Percentiles rank a stretch among this genome's conserved stretches.
Evolutionary conservation across 1,139 yeast species (phyloP).

Genomic region (Diutina mesorugosa): DNA sequence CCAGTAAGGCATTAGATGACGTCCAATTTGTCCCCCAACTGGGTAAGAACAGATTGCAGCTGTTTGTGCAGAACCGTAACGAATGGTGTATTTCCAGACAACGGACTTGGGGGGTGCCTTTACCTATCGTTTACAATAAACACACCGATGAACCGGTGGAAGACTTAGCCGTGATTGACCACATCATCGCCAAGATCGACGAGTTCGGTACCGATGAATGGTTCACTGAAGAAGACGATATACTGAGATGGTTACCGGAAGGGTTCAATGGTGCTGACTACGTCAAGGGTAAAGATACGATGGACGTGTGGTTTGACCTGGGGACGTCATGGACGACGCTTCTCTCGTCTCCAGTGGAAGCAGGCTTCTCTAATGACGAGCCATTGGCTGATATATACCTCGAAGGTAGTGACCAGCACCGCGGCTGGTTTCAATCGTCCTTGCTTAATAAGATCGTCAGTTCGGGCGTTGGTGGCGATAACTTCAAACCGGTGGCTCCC

Average conservation of each 20-base stretch:
- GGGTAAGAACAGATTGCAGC: slow-evolving; percentile 57
- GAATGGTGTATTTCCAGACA: slow-evolving; percentile 99
- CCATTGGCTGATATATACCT: slow-evolving; percentile 65
- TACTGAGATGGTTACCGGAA: slow-evolving; percentile 64
- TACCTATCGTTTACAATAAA: slow-evolving; percentile 67
- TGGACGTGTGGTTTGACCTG: slow-evolving; percentile 99
- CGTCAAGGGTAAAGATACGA: slow-evolving; percentile 70
- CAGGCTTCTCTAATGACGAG: slow-evolving; percentile 6
- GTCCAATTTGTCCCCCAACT: slow-evolving; percentile 64
- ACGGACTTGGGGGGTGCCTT: slow-evolving; percentile 98
- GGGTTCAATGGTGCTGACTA: slow-evolving; percentile 26
- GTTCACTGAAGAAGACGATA: slow-evolving; percentile 47
- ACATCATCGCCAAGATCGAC: slow-evolving; percentile 40
- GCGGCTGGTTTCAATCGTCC: slow-evolving; percentile 98
- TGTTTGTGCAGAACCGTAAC: slow-evolving; percentile 65
- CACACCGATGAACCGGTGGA: slow-evolving; percentile 46
- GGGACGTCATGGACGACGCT: slow-evolving; percentile 87
- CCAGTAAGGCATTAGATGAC: slow-evolving; percentile 42
- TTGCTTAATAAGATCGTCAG: slow-evolving; percentile 63
- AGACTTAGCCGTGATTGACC: slow-evolving; percentile 36
- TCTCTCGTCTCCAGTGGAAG: slow-evolving; percentile 13
- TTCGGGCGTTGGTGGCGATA: slow-evolving; percentile 18
- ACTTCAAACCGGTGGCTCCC: slow-evolving; percentile 46
- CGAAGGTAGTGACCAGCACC: slow-evolving; percentile 95
- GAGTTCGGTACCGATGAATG: slow-evolving; percentile 64